Evolutionary conservation across 2,329 filamentous ascomycete genomes (phyloP).

Genomic region (Penicillium capsulatum): DNA sequence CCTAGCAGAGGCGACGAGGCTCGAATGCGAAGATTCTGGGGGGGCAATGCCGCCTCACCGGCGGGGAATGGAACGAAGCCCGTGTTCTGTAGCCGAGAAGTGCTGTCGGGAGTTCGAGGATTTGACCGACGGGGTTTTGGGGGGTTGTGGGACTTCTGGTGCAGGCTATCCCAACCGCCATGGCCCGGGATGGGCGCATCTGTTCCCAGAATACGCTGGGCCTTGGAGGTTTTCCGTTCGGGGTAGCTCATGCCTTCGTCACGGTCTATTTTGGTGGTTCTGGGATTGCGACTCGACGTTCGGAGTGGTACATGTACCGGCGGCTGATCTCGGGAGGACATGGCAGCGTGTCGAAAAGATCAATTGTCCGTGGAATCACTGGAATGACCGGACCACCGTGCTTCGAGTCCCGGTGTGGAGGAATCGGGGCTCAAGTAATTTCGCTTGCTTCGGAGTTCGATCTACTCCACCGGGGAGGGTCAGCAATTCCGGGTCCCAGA

Average conservation of each 20-base stretch:
- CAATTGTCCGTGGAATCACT: constrained; percentile 8
- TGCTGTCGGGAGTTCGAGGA: constrained; percentile 41
- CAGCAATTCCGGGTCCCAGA: constrained; percentile 5
- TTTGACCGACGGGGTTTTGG: constrained; percentile 32
- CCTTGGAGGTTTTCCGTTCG: constrained; percentile 28
- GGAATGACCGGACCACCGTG: not conserved
- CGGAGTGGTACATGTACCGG: constrained; percentile 22
- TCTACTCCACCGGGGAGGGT: constrained; percentile 13
- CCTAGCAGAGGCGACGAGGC: constrained; percentile 47
- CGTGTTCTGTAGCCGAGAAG: constrained; percentile 20
- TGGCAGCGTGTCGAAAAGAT: constrained; percentile 5
- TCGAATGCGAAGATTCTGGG: constrained; percentile 37
- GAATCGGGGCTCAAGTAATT: too few relatives aligned
- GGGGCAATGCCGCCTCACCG: constrained; percentile 11
- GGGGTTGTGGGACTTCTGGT: not conserved
- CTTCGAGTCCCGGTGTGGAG: too few relatives aligned
- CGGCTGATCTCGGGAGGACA: constrained; percentile 13
- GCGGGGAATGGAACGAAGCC: constrained; percentile 29
- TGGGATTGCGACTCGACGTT: constrained; percentile 18
- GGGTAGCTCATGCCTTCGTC: constrained; percentile 16
- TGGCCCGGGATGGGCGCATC: constrained; percentile 25
- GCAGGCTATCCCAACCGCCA: constrained; percentile 16
- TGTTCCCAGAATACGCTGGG: constrained; percentile 32
- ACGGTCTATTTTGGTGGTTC: constrained; percentile 13
- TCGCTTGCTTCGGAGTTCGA: not conserved